Evolutionary conservation across 257 asterid genomes (phyloP), one percentile per base, ranked within the genome.

Genomic region (Plectranthus barbatus): DNA sequence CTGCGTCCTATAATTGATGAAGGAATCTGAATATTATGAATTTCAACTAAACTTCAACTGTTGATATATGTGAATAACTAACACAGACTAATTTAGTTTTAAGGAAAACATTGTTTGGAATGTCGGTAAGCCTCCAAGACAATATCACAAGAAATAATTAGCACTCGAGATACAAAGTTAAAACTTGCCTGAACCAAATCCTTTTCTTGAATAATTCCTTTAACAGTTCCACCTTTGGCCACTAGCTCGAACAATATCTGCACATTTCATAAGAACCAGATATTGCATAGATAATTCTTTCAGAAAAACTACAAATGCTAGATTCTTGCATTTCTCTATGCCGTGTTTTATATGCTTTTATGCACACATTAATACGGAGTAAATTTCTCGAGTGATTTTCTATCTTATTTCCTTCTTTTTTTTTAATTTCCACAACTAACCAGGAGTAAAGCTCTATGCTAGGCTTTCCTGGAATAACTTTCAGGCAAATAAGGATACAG

Each of bases 141-240:
- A 19, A 47, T 23, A 53, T 55, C 26, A 40, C 48, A 26, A 26
- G 31, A 26, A 26, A 26, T 26, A 1, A 26, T 26, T 34, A 42
- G 49, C 58, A 72, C 34, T 21, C 20, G 12, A 21, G 13, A 21
- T 46, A 62, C 48, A 72, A 41, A 33, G 57, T 21, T 62, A 47
- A 67, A 54, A 83, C 85, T 79, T 78, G 75, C 99, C 97, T 92
- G 99, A 77, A 93, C 94, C 80, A 93, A 77, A 74, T 84, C 87
- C 80, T 90, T 93, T 68, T 90, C 97, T 79, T 89, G 78, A 72
- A 93, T 87, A 73, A 92, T 66, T 21, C 97, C 96, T 74, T 87
- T 76, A 57, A 89, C 97, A 9, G 96, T 90, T 71, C 99, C 99
- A 68, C 97, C 97, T 59, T 85, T 85, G 58, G 85, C 82, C 85